These are phyloP conservation scores for Sarcodon aspratus DNA, from an alignment of 768 basidiomycete genomes.

Conservation along the genomic window DNA sequence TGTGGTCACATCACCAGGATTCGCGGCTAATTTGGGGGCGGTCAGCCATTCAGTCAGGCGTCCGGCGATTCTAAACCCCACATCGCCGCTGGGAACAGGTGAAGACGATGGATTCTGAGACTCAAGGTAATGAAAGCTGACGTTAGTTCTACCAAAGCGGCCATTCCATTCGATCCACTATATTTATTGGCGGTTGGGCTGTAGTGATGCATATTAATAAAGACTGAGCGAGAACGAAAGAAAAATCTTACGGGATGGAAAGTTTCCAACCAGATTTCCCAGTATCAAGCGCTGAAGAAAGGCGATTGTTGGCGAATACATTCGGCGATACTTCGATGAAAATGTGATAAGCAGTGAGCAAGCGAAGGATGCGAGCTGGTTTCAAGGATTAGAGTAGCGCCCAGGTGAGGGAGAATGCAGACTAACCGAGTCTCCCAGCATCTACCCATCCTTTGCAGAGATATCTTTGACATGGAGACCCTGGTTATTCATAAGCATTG, in stretches of 20 bases:
- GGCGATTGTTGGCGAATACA: conserved; percentile 16
- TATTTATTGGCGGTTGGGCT: conserved; percentile 8
- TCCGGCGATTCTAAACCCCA: no score
- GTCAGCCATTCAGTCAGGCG: no score
- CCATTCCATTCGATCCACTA: conserved; percentile 9
- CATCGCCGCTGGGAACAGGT: no score
- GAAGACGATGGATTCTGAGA: no score
- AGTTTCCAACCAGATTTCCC: conserved; percentile 10
- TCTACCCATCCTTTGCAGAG: conserved; percentile 12
- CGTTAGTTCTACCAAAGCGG: conserved; percentile 7
- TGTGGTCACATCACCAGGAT: no score
- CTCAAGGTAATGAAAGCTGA: conserved; percentile 2
- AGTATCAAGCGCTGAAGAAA: conserved; percentile 14
- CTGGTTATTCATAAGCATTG: conserved; percentile 1
- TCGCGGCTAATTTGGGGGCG: no score
- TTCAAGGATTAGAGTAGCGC: no score
- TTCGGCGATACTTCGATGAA: conserved; percentile 16
- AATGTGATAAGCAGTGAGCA: conserved; percentile 17
- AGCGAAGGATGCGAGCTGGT: conserved; percentile 16
- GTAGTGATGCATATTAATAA: no score
- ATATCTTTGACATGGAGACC: conserved; percentile 21
- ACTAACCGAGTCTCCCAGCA: conserved; percentile 14
- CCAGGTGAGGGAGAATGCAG: no score
- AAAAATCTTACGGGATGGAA: no score
- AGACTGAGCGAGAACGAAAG: no score